phyloP scores from a whole-genome alignment of 768 basidiomycete species.

The Vishniacozyma victoriae region DNA sequence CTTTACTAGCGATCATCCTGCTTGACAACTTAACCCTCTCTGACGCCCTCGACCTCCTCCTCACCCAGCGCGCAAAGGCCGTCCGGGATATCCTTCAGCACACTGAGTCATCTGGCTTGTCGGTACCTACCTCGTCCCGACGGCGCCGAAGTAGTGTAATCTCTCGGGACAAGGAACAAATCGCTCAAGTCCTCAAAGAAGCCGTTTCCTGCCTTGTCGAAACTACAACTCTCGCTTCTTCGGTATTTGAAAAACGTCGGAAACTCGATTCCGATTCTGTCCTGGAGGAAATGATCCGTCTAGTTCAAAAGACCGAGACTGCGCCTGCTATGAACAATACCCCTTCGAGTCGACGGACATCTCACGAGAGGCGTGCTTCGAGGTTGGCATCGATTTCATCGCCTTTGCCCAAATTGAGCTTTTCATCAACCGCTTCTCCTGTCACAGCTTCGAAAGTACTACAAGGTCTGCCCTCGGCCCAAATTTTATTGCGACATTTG shows the following conservation, averaged over 20 bases:
- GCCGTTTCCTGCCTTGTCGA: slow-evolving; percentile 24
- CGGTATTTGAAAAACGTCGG: slow-evolving; percentile 17
- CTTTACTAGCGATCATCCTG: slow-evolving; percentile 75
- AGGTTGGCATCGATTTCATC: slow-evolving; percentile 48
- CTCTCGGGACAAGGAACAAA: slow-evolving; percentile 1
- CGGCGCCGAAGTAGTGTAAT: background rate
- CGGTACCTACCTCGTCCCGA: background rate
- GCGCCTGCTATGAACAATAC: slow-evolving; percentile 1
- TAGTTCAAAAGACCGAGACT: slow-evolving; percentile 28
- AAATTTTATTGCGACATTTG: slow-evolving; percentile 66
- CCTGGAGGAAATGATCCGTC: slow-evolving; percentile 35
- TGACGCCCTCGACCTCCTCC: slow-evolving; percentile 65
- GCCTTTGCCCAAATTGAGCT: slow-evolving; percentile 21
- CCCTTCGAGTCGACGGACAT: slow-evolving; percentile 5
- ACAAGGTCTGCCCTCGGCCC: slow-evolving; percentile 68
- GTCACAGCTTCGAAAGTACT: slow-evolving; percentile 66
- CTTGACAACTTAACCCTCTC: slow-evolving; percentile 74
- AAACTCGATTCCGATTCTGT: slow-evolving; percentile 11
- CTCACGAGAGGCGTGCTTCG: slow-evolving; percentile 35
- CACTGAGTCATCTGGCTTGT: background rate
- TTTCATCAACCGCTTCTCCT: slow-evolving; percentile 48
- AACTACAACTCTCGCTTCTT: slow-evolving; percentile 17
- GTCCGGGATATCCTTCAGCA: slow-evolving; percentile 32
- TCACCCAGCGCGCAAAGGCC: slow-evolving; percentile 55
- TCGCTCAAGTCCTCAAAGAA: slow-evolving; percentile 17